These are phyloP conservation scores for fission yeast (Schizosaccharomyces pombe) DNA, from an alignment of 805 yeast genomes.

Conservation along the genomic window ASM294v3 CU329670.1:4214501-4215000, in stretches of 20 bases:
- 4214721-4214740: constrained; percentile 60
- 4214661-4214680: constrained; percentile 58
- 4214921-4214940: constrained; percentile 63
- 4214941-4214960: constrained; percentile 42
- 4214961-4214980: constrained; percentile 21
- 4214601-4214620: constrained; percentile 33
- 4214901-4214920: constrained; percentile 43
- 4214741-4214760: constrained; percentile 67
- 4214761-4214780: constrained; percentile 39
- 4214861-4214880: constrained; percentile 63
- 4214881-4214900: constrained; percentile 40
- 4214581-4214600: constrained; percentile 45
- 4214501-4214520: constrained; percentile 24
- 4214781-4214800: constrained; percentile 81
- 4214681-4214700: constrained; percentile 66
- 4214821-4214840: constrained; percentile 41
- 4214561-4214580: constrained; percentile 85
- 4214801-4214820: constrained; percentile 45
- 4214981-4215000: constrained; percentile 19
- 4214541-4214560: constrained; percentile 47
- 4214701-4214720: constrained; percentile 64
- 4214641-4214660: constrained; percentile 55
- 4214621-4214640: constrained; percentile 45
- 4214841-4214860: constrained; percentile 51
- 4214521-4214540: constrained; percentile 23